Evolutionary conservation across 2,329 filamentous ascomycete genomes (phyloP).

Genomic region (Chrysoporthe puriensis): DNA sequence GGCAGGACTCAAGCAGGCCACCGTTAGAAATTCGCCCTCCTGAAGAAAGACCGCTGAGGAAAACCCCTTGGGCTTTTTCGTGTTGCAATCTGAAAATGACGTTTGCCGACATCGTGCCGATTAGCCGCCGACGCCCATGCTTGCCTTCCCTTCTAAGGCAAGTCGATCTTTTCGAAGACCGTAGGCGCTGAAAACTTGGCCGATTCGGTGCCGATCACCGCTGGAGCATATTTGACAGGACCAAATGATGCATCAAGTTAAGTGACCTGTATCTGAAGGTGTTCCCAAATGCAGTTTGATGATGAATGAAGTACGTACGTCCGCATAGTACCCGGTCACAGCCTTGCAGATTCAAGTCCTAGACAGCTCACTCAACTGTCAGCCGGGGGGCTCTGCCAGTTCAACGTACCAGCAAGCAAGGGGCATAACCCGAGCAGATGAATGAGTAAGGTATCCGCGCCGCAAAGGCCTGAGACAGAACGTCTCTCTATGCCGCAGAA

Average conservation of each 20-base stretch:
- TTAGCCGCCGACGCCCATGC: neutral
- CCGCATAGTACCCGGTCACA: too few species aligned
- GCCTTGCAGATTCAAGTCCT: too few species aligned
- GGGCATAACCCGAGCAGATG: too few species aligned
- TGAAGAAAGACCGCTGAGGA: neutral
- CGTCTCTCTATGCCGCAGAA: too few species aligned
- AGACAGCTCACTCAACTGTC: too few species aligned
- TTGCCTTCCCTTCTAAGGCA: slow-evolving; percentile 1
- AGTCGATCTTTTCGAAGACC: neutral
- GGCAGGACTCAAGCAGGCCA: neutral
- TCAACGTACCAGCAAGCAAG: too few species aligned
- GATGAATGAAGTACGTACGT: too few species aligned
- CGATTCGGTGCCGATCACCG: slow-evolving; percentile 11
- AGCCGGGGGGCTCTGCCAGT: too few species aligned
- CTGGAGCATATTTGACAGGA: neutral
- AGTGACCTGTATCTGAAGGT: neutral
- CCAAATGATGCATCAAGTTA: neutral
- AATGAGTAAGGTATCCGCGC: too few species aligned
- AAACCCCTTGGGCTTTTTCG: neutral
- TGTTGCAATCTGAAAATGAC: neutral
- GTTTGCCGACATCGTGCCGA: slow-evolving; percentile 11
- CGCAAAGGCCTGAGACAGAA: too few species aligned
- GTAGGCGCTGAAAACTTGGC: neutral
- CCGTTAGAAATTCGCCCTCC: neutral
- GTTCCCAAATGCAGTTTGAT: too few species aligned